A percentile compares a stretch with the other conserved stretches of the same genome.
Conservation (phyloP, 164 flowering plant genomes). For the Chloranthus sessilifolius region DNA sequence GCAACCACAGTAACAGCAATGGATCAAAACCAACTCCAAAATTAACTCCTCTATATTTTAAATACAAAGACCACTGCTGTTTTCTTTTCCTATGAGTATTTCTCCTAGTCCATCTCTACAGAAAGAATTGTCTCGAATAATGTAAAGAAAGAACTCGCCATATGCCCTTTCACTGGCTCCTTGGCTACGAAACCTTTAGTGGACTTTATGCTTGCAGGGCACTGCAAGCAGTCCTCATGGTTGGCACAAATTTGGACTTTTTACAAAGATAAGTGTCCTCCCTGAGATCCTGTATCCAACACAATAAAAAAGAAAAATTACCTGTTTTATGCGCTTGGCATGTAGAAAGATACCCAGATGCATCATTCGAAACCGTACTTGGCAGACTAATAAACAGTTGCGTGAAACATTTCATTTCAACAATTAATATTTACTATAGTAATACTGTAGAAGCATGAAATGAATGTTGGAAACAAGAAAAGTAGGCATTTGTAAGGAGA, state of each 20-base stretch:
- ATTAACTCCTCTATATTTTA: slow-evolving; percentile 1
- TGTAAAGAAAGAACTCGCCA: slow-evolving; percentile 64
- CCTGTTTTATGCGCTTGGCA: too few species aligned
- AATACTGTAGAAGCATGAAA: too few species aligned
- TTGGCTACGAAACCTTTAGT: slow-evolving; percentile 89
- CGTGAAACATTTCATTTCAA: too few species aligned
- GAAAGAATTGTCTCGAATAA: slow-evolving; percentile 14
- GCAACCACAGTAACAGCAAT: slow-evolving; percentile 15
- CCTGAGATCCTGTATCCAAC: slow-evolving; percentile 54
- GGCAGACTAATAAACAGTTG: too few species aligned
- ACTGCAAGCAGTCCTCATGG: slow-evolving; percentile 60
- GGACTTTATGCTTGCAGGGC: slow-evolving; percentile 59
- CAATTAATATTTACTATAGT: too few species aligned
- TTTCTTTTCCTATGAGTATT: slow-evolving; percentile 2
- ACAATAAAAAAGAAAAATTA: neutral
- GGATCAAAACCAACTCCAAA: slow-evolving; percentile 2
- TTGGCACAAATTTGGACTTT: slow-evolving; percentile 44
- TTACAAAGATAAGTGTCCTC: slow-evolving; percentile 26
- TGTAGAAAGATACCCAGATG: too few species aligned
- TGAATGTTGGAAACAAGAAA: too few species aligned
- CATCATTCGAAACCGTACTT: too few species aligned
- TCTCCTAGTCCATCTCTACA: slow-evolving; percentile 12
- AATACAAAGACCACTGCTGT: slow-evolving; percentile 4
- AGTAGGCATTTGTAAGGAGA: too few species aligned
- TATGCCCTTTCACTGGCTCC: slow-evolving; percentile 91